Evolutionary conservation across 1,139 yeast species (phyloP).

Genomic region (Suhomyces wounanorum): DNA sequence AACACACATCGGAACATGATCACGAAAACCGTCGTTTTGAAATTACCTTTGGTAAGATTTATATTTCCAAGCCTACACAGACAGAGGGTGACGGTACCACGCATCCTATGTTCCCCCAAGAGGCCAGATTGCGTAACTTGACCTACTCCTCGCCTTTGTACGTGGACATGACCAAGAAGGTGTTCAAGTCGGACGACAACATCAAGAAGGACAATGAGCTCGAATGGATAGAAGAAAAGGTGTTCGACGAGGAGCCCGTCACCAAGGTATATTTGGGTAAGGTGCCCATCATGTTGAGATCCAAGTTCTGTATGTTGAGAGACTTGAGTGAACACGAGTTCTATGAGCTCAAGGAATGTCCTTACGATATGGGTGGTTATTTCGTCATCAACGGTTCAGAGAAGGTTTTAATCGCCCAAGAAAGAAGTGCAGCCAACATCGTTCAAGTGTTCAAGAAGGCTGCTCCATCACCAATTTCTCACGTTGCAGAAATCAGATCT

Average conservation of each 20-base stretch:
- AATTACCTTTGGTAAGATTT: slow-evolving; percentile 94
- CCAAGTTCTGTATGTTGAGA: slow-evolving; percentile 91
- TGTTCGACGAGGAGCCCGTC: slow-evolving; percentile 58
- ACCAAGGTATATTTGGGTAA: slow-evolving; percentile 90
- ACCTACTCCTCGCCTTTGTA: slow-evolving; percentile 95
- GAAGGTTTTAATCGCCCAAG: slow-evolving; percentile 97
- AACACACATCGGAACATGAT: slow-evolving; percentile 89
- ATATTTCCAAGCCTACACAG: slow-evolving; percentile 94
- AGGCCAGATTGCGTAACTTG: slow-evolving; percentile 91
- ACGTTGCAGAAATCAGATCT: slow-evolving; percentile 93
- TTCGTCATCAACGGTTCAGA: slow-evolving; percentile 98
- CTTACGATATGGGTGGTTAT: slow-evolving; percentile 99
- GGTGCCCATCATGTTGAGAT: slow-evolving; percentile 96
- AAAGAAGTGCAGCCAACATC: slow-evolving; percentile 96
- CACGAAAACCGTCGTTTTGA: slow-evolving; percentile 90
- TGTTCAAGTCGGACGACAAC: slow-evolving; percentile 73
- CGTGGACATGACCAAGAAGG: slow-evolving; percentile 93
- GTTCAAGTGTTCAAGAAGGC: slow-evolving; percentile 98
- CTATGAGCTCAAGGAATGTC: slow-evolving; percentile 95
- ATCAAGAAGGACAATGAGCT: slow-evolving; percentile 59
- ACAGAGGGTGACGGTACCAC: slow-evolving; percentile 99
- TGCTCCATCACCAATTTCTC: slow-evolving; percentile 95
- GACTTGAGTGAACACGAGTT: slow-evolving; percentile 93
- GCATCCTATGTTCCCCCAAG: slow-evolving; percentile 98
- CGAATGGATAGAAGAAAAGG: slow-evolving; percentile 65